Evolutionary conservation across 2,329 filamentous ascomycete genomes (phyloP).

Genomic region (Fusarium torreyae): DNA sequence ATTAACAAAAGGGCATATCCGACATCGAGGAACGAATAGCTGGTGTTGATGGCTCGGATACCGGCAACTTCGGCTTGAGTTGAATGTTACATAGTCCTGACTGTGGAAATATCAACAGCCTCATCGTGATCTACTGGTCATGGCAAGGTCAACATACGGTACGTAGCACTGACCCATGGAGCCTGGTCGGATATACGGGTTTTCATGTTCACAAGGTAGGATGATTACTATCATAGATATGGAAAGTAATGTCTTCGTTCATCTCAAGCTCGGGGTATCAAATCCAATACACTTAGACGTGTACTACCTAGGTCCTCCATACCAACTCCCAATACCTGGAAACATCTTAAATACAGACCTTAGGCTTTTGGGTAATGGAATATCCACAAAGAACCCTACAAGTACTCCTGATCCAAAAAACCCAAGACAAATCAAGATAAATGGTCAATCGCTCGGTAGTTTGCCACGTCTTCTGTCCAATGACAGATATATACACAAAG

Average conservation of each 20-base stretch:
- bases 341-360: slow-evolving; percentile 16
- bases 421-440: background rate
- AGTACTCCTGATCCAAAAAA: slow-evolving; percentile 26
- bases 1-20: background rate
- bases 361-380: slow-evolving; percentile 23
- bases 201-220: background rate
- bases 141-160: background rate
- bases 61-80: background rate
- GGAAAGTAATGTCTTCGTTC: slow-evolving; percentile 16
- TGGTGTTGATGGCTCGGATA: background rate
- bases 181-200: background rate
- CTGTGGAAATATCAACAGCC: background rate
- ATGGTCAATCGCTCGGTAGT: background rate
- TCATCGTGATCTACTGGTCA: background rate
- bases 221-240: background rate
- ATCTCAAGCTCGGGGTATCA: slow-evolving; percentile 43
- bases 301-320: slow-evolving; percentile 21
- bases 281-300: slow-evolving; percentile 33
- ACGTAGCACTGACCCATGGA: too few relatives aligned
- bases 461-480: slow-evolving; percentile 2
- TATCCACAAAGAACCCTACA: background rate
- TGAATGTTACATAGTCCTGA: background rate
- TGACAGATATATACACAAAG: slow-evolving; percentile 18
- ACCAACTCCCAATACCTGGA: slow-evolving; percentile 32
- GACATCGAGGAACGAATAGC: background rate